These are phyloP conservation scores for Naganishia sp. DNA, from an alignment of 1,284 basidiomycete species.

Conservation along the genomic window DNA sequence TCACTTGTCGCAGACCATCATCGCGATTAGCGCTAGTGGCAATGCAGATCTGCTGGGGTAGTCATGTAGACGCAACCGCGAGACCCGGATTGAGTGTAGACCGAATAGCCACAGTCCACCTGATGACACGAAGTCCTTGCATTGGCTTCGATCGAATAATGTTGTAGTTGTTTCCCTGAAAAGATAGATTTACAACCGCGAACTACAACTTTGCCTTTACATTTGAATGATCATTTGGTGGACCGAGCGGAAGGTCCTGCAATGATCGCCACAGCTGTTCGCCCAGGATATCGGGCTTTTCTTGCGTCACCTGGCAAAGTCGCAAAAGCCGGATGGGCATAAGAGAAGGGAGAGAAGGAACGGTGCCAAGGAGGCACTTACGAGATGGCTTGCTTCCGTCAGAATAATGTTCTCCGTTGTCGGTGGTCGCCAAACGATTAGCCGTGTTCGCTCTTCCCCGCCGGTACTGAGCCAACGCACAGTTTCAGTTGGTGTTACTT, in stretches of 20 bases:
- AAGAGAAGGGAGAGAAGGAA: not conserved
- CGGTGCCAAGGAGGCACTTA: constrained; percentile 30
- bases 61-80: no score
- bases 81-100: no score
- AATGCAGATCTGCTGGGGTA: constrained; percentile 80
- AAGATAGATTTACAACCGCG: not conserved
- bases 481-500: not conserved
- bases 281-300: constrained; percentile 43
- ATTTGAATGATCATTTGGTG: constrained; percentile 14
- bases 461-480: constrained; percentile 35
- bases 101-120: not conserved
- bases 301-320: constrained; percentile 41
- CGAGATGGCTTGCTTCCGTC: constrained; percentile 44
- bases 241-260: constrained; percentile 33
- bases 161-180: not conserved
- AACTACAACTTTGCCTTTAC: constrained; percentile 32
- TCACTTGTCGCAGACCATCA: constrained; percentile 41
- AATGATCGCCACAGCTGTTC: constrained; percentile 43
- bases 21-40: constrained; percentile 84
- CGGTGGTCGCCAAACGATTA: constrained; percentile 45
- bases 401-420: constrained; percentile 40
- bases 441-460: constrained; percentile 39
- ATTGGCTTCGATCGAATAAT: not conserved
- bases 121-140: not conserved
- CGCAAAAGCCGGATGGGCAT: not conserved